Evolutionary conservation across 257 asterid species (phyloP).

Genomic region (Penstemon barbatus): DNA sequence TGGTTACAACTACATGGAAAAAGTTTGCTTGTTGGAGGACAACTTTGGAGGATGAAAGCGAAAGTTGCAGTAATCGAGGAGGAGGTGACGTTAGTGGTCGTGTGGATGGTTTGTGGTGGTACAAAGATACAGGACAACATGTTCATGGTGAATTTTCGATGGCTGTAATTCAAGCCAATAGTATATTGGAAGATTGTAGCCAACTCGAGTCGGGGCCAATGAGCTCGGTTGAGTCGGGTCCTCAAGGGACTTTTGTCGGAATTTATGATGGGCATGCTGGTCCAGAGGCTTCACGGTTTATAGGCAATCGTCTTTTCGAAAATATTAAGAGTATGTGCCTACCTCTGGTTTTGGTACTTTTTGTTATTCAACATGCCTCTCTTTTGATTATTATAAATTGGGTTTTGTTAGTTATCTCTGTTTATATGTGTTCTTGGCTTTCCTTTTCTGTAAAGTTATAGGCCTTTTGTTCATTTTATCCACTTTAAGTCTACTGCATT

Average conservation of each 20-base stretch:
- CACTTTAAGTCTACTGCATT: constrained; percentile 10
- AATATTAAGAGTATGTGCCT: constrained; percentile 26
- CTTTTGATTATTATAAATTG: background rate
- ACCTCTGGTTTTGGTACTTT: background rate
- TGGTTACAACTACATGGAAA: constrained; percentile 65
- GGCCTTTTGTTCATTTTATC: constrained; percentile 22
- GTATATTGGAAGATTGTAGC: constrained; percentile 47
- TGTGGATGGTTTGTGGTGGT: constrained; percentile 56
- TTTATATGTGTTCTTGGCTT: background rate
- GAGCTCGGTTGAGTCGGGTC: constrained; percentile 35
- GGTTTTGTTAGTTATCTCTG: background rate
- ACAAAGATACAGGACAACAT: constrained; percentile 46
- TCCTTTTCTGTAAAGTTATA: background rate
- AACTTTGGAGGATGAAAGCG: constrained; percentile 36
- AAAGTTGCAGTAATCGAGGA: constrained; percentile 40
- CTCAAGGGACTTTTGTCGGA: constrained; percentile 34
- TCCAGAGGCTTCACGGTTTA: constrained; percentile 33
- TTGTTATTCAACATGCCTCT: background rate
- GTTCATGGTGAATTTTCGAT: constrained; percentile 54
- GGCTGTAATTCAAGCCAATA: constrained; percentile 56
- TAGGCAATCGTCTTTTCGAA: constrained; percentile 31
- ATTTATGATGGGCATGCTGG: constrained; percentile 41
- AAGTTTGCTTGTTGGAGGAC: constrained; percentile 79
- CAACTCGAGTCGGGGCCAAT: constrained; percentile 54
- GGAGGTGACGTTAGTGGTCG: constrained; percentile 46